These are phyloP conservation scores for Pouteria glomerata DNA, from an alignment of 148 eudicot genomes.

Conservation along the genomic window DNA sequence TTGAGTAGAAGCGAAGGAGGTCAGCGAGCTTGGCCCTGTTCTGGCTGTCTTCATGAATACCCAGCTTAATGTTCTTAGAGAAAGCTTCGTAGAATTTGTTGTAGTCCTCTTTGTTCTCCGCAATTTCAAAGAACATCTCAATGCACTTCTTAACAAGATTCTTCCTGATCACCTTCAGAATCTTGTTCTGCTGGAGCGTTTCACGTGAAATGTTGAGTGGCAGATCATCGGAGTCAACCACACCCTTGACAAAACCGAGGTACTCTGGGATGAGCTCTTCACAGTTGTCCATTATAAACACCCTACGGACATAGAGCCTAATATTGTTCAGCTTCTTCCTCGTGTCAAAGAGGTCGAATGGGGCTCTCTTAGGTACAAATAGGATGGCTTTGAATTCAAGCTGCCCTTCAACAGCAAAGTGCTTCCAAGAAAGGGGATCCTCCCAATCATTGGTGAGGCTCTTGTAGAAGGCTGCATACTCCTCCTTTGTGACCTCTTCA, in stretches of 20 bases:
- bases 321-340: slow-evolving; percentile 23
- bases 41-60: too few species aligned
- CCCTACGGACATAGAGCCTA: slow-evolving; percentile 20
- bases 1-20: too few species aligned
- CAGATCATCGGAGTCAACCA: slow-evolving; percentile 23
- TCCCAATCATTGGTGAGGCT: slow-evolving; percentile 28
- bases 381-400: slow-evolving; percentile 22
- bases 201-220: slow-evolving; percentile 27
- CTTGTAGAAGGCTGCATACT: slow-evolving; percentile 24
- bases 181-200: slow-evolving; percentile 26
- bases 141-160: slow-evolving; percentile 16
- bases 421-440: slow-evolving; percentile 21
- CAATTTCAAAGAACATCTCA: too few species aligned
- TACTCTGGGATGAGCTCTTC: slow-evolving; percentile 25
- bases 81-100: too few species aligned
- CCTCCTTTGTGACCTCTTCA: slow-evolving; percentile 25
- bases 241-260: slow-evolving; percentile 25
- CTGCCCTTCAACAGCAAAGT: slow-evolving; percentile 26
- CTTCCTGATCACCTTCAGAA: slow-evolving; percentile 24
- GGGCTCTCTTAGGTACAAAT: slow-evolving; percentile 25
- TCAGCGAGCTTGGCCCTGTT: too few species aligned
- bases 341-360: slow-evolving; percentile 22
- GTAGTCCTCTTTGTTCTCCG: too few species aligned
- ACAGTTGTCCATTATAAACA: slow-evolving; percentile 24
- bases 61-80: too few species aligned